Percentiles rank a stretch among this genome's conserved stretches.
Evolutionary conservation across 1,139 yeast species (phyloP).

Genomic region (Pichia sp.): DNA sequence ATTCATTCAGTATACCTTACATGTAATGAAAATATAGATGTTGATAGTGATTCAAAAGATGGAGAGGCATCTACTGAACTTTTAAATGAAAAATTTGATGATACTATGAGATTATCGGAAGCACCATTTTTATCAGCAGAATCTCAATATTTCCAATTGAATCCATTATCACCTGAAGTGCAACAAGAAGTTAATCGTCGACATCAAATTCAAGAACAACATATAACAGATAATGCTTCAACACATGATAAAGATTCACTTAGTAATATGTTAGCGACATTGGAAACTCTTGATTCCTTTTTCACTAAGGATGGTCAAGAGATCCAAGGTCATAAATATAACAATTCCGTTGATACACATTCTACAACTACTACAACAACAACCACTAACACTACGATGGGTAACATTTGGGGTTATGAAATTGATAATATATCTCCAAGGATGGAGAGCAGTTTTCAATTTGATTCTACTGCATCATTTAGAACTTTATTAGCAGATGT

Average conservation of each 20-base stretch:
- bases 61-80: constrained; percentile 7
- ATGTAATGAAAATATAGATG: constrained; percentile 43
- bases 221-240: constrained; percentile 19
- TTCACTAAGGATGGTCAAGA: constrained; percentile 61
- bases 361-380: constrained; percentile 28
- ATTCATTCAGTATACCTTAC: constrained; percentile 94
- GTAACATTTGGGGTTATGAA: constrained; percentile 15
- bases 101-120: constrained; percentile 7
- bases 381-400: constrained; percentile 7
- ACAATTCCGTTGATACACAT: constrained; percentile 34
- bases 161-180: constrained; percentile 24
- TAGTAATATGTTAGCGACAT: constrained; percentile 94
- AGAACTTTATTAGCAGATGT: constrained; percentile 18
- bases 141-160: constrained; percentile 45
- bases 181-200: constrained; percentile 31
- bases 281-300: constrained; percentile 88
- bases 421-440: constrained; percentile 14
- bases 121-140: constrained; percentile 11
- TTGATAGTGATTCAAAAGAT: constrained; percentile 23
- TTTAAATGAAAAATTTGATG: constrained; percentile 1
- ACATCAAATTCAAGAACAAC: constrained; percentile 24
- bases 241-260: constrained; percentile 62
- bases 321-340: constrained; percentile 26
- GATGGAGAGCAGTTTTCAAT: constrained; percentile 11
- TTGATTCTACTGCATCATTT: constrained; percentile 17